These are phyloP conservation scores for Crepidotus variabilis DNA, from an alignment of 768 basidiomycete species.

Conservation along the genomic window DNA sequence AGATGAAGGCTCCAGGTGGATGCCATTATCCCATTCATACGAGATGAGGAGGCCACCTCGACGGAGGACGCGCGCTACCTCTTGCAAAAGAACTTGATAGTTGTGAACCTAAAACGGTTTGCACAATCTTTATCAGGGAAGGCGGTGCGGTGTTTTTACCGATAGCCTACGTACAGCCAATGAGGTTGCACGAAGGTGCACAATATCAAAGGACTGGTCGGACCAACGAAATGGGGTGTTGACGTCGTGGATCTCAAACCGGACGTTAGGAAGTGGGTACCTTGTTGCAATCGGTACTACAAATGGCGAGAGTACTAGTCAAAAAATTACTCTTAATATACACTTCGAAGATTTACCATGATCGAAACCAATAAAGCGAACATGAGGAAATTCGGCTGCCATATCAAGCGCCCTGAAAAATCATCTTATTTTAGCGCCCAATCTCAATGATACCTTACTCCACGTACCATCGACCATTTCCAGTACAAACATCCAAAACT, in stretches of 20 bases:
- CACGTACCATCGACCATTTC: constrained; percentile 68
- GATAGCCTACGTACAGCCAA: constrained; percentile 49
- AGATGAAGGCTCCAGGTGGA: constrained; percentile 33
- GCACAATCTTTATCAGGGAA: neutral
- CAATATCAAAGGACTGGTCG: constrained; percentile 56
- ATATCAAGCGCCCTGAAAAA: constrained; percentile 67
- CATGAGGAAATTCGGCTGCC: constrained; percentile 61
- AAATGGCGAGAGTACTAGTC: constrained; percentile 10
- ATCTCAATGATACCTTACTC: constrained; percentile 3
- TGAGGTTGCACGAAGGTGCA: constrained; percentile 59
- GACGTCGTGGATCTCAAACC: constrained; percentile 66
- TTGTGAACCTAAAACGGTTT: constrained; percentile 43
- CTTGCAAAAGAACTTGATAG: constrained; percentile 49
- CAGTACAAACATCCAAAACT: constrained; percentile 74
- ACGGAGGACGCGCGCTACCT: constrained; percentile 61
- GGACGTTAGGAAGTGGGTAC: constrained; percentile 55
- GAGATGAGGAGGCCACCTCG: constrained; percentile 71
- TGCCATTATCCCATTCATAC: constrained; percentile 46
- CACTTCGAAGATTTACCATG: constrained; percentile 49
- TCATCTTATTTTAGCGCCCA: constrained; percentile 15
- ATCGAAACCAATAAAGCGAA: constrained; percentile 67
- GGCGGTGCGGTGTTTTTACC: neutral
- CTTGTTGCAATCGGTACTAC: constrained; percentile 71
- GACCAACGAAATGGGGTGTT: constrained; percentile 48
- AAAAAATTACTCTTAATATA: constrained; percentile 9